These are phyloP conservation scores for Solanum corneliomulleri DNA, from an alignment of 257 asterid species.

Conservation along the genomic window DNA sequence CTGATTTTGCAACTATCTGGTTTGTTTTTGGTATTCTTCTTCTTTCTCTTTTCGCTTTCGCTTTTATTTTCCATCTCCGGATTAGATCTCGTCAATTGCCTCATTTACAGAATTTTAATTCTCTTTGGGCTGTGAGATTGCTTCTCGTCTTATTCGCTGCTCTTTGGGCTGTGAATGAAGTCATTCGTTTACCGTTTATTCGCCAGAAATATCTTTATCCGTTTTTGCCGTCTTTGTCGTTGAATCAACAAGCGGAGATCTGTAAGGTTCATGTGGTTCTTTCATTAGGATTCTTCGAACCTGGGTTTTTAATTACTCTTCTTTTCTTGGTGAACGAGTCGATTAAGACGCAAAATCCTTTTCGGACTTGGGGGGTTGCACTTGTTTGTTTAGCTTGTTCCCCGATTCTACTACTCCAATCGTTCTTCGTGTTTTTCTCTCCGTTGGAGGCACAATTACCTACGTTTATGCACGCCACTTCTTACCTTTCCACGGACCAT, in stretches of 20 bases:
- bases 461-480: constrained; percentile 36
- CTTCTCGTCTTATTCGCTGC: constrained; percentile 39
- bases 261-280: constrained; percentile 62
- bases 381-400: constrained; percentile 23
- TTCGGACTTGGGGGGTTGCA: constrained; percentile 24
- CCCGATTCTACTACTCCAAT: constrained; percentile 32
- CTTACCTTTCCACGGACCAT: constrained; percentile 11
- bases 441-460: constrained; percentile 34
- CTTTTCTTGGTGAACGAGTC: constrained; percentile 56
- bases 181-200: constrained; percentile 33
- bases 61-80: constrained; percentile 33
- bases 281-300: constrained; percentile 57
- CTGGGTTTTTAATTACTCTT: constrained; percentile 56
- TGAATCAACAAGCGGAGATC: constrained; percentile 30
- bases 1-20: constrained; percentile 31
- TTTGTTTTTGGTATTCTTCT: constrained; percentile 26
- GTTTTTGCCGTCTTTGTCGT: constrained; percentile 16
- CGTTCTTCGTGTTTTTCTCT: constrained; percentile 23
- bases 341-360: constrained; percentile 23
- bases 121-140: constrained; percentile 54
- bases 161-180: constrained; percentile 42
- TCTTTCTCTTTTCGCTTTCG: constrained; percentile 33
- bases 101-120: constrained; percentile 46
- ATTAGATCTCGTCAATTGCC: constrained; percentile 30
- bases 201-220: constrained; percentile 21